These are phyloP conservation scores for Dactylonectria estremocensis DNA, from an alignment of 2,329 filamentous ascomycete species.

Conservation along the genomic window DNA sequence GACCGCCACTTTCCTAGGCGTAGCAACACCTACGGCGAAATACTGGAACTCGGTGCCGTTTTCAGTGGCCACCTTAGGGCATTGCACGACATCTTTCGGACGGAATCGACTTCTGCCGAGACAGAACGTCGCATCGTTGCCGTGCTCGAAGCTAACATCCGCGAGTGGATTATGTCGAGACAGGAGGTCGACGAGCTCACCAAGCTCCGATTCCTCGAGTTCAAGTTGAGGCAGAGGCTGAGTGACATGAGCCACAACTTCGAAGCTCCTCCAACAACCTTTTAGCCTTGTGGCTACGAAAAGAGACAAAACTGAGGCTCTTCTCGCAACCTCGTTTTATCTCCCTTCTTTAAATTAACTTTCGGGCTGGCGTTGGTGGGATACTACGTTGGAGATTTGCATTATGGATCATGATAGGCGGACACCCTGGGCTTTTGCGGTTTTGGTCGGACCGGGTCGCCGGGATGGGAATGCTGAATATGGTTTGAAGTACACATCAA, in stretches of 20 bases:
- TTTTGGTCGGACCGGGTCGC: neutral
- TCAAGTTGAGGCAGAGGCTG: constrained; percentile 4
- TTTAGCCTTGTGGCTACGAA: neutral
- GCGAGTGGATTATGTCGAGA: neutral
- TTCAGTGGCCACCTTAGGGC: neutral
- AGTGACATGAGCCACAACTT: neutral
- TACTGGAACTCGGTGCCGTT: neutral
- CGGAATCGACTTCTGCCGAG: neutral
- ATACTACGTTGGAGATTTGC: neutral
- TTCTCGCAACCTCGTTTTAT: neutral
- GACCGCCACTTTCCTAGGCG: constrained; percentile 6
- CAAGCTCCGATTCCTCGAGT: constrained; percentile 13
- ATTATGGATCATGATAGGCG: neutral
- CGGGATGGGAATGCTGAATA: neutral
- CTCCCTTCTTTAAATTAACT: neutral
- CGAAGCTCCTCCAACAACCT: neutral
- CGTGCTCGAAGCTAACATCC: constrained; percentile 4
- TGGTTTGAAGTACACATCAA: neutral
- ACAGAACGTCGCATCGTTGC: neutral
- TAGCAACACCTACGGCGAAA: neutral
- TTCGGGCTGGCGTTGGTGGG: neutral
- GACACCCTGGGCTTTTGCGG: neutral
- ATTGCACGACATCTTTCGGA: neutral
- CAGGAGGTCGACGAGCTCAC: neutral
- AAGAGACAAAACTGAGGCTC: too few relatives aligned